phyloP scores from a whole-genome alignment of 2,329 filamentous ascomycete genomes.

The Cercospora canescens region DNA sequence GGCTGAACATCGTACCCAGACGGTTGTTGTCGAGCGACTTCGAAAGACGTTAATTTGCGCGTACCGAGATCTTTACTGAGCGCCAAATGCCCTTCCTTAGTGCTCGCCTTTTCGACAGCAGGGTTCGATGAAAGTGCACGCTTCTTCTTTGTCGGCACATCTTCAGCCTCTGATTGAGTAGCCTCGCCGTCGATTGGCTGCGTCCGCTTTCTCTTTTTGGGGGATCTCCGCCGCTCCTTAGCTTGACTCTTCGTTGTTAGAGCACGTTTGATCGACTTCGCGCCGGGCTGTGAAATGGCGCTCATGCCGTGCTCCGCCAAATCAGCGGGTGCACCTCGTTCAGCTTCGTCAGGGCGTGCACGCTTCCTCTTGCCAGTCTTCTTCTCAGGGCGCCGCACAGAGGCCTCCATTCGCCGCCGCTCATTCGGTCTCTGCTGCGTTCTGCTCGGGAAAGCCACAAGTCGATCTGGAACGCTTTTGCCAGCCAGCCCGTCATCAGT shows the following conservation, averaged over 20 bases:
- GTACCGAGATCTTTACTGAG: not conserved
- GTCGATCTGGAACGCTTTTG: not conserved
- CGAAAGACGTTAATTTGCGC: not conserved
- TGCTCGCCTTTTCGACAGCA: not conserved
- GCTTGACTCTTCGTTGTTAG: not conserved
- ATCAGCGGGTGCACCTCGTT: not conserved
- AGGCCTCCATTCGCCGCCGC: not conserved
- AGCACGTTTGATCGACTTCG: not conserved
- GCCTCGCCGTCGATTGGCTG: not conserved
- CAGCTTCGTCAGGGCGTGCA: not conserved
- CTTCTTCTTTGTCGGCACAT: not conserved
- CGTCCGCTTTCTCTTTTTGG: constrained; percentile 1
- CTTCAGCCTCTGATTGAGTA: not conserved
- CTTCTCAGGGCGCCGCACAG: not conserved
- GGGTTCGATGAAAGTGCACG: not conserved
- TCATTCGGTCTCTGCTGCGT: not conserved
- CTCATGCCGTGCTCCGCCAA: not conserved
- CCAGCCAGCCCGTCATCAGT: not conserved
- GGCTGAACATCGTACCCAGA: not conserved
- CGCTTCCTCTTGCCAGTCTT: constrained; percentile 3
- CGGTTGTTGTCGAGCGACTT: not conserved
- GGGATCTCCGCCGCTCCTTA: not conserved
- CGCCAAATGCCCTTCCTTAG: not conserved
- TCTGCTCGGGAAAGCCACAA: not conserved
- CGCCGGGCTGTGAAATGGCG: not conserved